Evolutionary conservation across 164 flowering plant genomes (phyloP).

Genomic region (Litsea cubeba): DNA sequence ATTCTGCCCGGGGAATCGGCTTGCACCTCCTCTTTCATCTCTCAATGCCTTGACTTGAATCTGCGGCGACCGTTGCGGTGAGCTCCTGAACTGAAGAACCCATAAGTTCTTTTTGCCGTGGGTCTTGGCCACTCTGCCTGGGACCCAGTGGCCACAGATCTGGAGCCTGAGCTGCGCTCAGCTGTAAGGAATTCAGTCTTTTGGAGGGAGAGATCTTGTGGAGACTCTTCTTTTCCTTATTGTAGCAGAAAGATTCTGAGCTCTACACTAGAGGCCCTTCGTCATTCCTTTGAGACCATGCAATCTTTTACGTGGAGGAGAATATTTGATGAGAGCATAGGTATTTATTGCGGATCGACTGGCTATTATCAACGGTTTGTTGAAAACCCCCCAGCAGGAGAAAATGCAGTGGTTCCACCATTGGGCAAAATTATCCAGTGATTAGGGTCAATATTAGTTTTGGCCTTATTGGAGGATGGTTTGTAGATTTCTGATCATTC

Average conservation of each 20-base stretch:
- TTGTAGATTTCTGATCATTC: no score
- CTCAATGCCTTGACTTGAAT: constrained; percentile 47
- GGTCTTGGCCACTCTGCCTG: constrained; percentile 22
- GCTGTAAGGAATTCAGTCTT: background rate
- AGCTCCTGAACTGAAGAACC: constrained; percentile 13
- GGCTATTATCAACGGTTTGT: no score
- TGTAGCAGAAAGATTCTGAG: background rate
- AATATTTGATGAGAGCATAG: background rate
- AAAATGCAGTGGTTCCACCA: no score
- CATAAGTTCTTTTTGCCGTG: constrained; percentile 24
- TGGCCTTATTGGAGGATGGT: no score
- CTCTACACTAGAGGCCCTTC: background rate
- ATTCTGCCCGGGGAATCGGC: constrained; percentile 51
- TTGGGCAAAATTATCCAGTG: no score
- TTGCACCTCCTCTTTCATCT: constrained; percentile 46
- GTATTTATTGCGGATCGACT: background rate
- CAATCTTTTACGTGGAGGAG: background rate
- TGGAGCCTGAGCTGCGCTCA: constrained; percentile 48
- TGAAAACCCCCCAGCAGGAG: no score
- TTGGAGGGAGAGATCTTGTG: background rate
- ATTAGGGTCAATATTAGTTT: no score
- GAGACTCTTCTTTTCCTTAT: background rate
- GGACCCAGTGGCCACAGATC: constrained; percentile 35
- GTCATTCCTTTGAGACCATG: background rate
- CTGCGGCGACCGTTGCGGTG: constrained; percentile 7